These are phyloP conservation scores for Thecamonas trahens DNA, from an alignment of 78 protist species.

Conservation along the genomic window DNA sequence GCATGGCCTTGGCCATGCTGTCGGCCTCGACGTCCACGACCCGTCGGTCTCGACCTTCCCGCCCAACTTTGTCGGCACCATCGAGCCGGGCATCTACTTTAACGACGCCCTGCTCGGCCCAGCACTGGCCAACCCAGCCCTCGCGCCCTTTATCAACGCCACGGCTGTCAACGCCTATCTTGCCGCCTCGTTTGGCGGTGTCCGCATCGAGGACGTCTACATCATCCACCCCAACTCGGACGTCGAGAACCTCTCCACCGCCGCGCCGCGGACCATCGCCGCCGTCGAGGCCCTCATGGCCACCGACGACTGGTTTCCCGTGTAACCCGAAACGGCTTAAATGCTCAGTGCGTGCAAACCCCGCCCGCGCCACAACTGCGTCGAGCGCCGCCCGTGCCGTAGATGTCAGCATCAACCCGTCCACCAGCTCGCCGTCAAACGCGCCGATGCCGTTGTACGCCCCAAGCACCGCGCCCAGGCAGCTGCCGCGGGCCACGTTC, in stretches of 20 bases:
- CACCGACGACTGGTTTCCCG: too few species aligned
- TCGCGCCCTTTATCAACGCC: background rate
- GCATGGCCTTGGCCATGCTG: slow-evolving; percentile 39
- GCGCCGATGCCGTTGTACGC: background rate
- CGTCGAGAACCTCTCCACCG: slow-evolving; percentile 2
- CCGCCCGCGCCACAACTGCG: too few species aligned
- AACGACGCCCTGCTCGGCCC: background rate
- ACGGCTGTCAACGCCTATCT: slow-evolving; percentile 2
- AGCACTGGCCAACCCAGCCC: background rate
- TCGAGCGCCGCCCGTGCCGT: background rate
- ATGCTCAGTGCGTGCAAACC: too few species aligned
- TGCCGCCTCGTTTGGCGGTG: slow-evolving; percentile 13
- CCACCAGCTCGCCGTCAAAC: background rate
- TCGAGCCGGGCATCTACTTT: slow-evolving; percentile 41
- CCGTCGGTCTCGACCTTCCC: background rate
- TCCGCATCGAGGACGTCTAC: slow-evolving; percentile 38
- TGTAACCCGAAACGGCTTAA: too few species aligned
- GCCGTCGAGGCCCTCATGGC: slow-evolving; percentile 30
- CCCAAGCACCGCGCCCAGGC: background rate
- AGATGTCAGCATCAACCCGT: background rate
- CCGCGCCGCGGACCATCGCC: slow-evolving; percentile 6
- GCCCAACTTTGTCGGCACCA: background rate
- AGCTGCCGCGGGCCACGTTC: slow-evolving; percentile 2
- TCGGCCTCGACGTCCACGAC: slow-evolving; percentile 47
- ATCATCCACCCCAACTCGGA: background rate